A percentile compares a stretch with the other conserved stretches of the same genome.
Evolutionary conservation across 2,329 filamentous ascomycete species (phyloP).

Genomic region (Aspergillus intermedius): DNA sequence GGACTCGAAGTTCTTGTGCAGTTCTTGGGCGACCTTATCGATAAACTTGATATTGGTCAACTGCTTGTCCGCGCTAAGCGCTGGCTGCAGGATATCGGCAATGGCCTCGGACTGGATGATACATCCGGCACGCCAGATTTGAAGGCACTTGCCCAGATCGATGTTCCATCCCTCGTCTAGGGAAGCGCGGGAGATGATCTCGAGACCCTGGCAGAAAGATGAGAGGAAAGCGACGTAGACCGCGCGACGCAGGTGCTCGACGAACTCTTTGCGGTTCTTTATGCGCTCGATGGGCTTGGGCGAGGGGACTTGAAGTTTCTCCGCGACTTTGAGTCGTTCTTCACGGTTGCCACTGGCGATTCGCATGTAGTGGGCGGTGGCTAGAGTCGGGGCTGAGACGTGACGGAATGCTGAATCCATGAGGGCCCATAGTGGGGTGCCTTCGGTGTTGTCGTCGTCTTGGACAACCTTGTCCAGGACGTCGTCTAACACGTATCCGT

Average conservation of each 20-base stretch:
- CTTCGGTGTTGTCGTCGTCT: conserved; percentile 60
- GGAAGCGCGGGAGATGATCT: conserved; percentile 56
- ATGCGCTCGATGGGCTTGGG: conserved; percentile 27
- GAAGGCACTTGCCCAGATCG: conserved; percentile 35
- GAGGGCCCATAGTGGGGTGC: conserved; percentile 61
- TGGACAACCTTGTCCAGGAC: conserved; percentile 67
- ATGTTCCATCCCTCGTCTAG: conserved; percentile 53
- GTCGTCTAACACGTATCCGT: conserved; percentile 51
- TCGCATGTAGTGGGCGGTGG: conserved; percentile 56
- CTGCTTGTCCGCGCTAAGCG: conserved; percentile 17
- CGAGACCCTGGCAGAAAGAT: conserved; percentile 60
- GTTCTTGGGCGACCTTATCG: conserved; percentile 46
- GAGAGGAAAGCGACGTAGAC: conserved; percentile 57
- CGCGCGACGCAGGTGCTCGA: conserved; percentile 55
- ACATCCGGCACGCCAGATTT: conserved; percentile 63
- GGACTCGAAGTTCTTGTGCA: conserved; percentile 45
- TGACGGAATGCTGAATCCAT: conserved; percentile 57
- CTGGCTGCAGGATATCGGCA: conserved; percentile 49
- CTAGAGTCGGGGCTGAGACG: conserved; percentile 59
- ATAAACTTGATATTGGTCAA: conserved; percentile 36
- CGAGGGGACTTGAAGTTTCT: conserved; percentile 41
- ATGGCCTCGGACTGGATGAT: conserved; percentile 65
- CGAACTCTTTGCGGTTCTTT: conserved; percentile 39
- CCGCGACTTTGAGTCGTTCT: conserved; percentile 48
- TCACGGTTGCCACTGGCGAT: conserved; percentile 57